Evolutionary conservation across 768 basidiomycete species (phyloP), one percentile per base, ranked within the genome.

Genomic region (Tylopilus balloui): DNA sequence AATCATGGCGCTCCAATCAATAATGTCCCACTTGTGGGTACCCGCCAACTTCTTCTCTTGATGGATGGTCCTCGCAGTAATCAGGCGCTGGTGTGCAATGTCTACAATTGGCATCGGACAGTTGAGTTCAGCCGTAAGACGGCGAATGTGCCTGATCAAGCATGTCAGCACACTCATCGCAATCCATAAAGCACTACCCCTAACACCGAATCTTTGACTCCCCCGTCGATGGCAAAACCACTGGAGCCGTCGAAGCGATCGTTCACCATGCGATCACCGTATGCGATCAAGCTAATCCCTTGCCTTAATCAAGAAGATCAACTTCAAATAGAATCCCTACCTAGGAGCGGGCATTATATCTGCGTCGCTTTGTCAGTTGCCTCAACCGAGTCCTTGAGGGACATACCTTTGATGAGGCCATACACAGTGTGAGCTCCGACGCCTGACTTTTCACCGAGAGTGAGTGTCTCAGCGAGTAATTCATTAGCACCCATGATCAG

Each of bases 1-100:
- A 24, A 94, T 78, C 35, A 93, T 64, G 1, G 83, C 81, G 52
- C 84, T 87, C 90, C 91, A 94, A 60, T 95, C 92, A 17, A 93
- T 69, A 4, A 75, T 69, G 8, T 82, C 79, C 62, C 78, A 79
- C 20, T 71, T 69, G 31, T 73, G 67, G 19, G 75, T 74, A 14
- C 80, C 78, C 5, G 71, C 69, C 21, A 66, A 66, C 45, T 71
- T 64, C 46, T 72, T 69, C 29, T 69, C 68, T 20, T 72, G 73
- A 45, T 91, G 86, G 23, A 88, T 68, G 0, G 90, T 86, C 28
- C 88, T 77, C 6, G 90, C 83, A 6, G 88, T 84, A 53, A 94
- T 71, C 61, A 94, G 73, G 58, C 89, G 85, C 56, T 85, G 83
- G 59, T 87, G 82, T 5, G 88, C 88, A 45, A 76, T 71, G 54